Evolutionary conservation across 2,329 filamentous ascomycete genomes (phyloP), one percentile per base, ranked within the genome.

Genomic region (Teratosphaeria epicoccoides): DNA sequence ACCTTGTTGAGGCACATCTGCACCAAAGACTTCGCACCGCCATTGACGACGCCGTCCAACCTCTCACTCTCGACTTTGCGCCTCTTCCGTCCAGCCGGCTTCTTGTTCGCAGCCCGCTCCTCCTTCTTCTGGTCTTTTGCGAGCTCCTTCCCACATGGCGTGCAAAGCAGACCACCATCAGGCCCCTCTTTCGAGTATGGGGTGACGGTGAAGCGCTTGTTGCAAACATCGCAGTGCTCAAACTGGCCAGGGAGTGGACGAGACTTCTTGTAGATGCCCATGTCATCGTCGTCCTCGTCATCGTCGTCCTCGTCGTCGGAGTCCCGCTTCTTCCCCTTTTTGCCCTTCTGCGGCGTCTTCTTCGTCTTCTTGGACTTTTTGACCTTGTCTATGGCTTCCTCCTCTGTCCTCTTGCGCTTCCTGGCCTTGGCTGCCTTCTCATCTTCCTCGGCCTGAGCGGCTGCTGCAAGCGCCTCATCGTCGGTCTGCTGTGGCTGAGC

Each of bases 201-300:
- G 0, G 91, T 96, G 44, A 97, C 90, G 0, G 88, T 95, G 64
- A 97, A 97, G 33, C 89, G 83, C 67, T 93, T 95, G 43, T 79
- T 77, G 67, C 91, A 97, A 2, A 83, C 72, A 56, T 87, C 88
- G 65, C 91, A 97, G 59, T 95, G 90, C 57, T 87, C 88, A 63
- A 91, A 80, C 68, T 97, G 91, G 2, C 88, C 89, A 1, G 88
- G 87, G n/a, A 84, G 66, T 1, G 83, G 83, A 26, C 73, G 73
- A 12, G 70, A 61, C 59, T 80, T 81, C 59, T 77, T 74, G 65
- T 79, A 75, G 69, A 81, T 77, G 49, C 77, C 72, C 48, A 66
- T 62, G 4, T 70, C 71, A 24, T 77, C 61, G 46, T 70, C 66
- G 52, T 76, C 69, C 52, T 75, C 73, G 24, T 76, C 74, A 29